Conservation (phyloP, 805 yeast genomes). For the Priceomyces castillae region DNA sequence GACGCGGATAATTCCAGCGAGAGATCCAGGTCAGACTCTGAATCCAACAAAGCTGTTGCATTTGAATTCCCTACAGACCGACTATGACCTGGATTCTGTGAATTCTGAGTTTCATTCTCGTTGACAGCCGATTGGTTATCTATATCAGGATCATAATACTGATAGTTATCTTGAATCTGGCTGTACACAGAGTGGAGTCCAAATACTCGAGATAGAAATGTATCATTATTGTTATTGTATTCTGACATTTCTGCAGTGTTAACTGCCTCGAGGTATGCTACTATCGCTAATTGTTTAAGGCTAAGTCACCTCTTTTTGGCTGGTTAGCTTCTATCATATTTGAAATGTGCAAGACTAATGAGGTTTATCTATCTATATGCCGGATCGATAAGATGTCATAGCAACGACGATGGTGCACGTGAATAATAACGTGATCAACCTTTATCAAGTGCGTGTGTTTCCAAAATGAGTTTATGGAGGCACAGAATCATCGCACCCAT, state of each 20-base stretch:
- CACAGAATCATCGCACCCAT: no score
- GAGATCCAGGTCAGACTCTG: constrained; percentile 35
- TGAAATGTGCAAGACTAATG: neutral
- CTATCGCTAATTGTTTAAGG: neutral
- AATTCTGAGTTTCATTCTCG: constrained; percentile 3
- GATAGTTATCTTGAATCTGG: constrained; percentile 38
- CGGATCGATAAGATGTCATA: neutral
- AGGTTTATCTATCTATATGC: neutral
- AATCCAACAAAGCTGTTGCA: constrained; percentile 23
- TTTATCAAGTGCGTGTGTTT: no score
- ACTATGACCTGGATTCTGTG: constrained; percentile 5
- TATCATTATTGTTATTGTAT: constrained; percentile 35
- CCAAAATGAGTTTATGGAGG: no score
- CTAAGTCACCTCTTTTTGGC: neutral
- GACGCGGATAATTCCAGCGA: constrained; percentile 23
- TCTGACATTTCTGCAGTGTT: constrained; percentile 8
- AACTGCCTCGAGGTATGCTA: neutral
- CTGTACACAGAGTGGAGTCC: constrained; percentile 49
- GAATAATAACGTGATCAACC: no score
- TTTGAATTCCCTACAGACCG: constrained; percentile 1
- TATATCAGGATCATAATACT: constrained; percentile 36
- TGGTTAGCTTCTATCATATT: neutral
- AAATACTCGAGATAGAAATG: constrained; percentile 63
- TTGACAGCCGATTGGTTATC: constrained; percentile 14
- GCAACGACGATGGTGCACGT: neutral